Percentiles rank a stretch among this genome's conserved stretches.
These are phyloP conservation scores for Nakataea oryzae DNA, from an alignment of 2,329 filamentous ascomycete genomes.

Conservation along the genomic window DNA sequence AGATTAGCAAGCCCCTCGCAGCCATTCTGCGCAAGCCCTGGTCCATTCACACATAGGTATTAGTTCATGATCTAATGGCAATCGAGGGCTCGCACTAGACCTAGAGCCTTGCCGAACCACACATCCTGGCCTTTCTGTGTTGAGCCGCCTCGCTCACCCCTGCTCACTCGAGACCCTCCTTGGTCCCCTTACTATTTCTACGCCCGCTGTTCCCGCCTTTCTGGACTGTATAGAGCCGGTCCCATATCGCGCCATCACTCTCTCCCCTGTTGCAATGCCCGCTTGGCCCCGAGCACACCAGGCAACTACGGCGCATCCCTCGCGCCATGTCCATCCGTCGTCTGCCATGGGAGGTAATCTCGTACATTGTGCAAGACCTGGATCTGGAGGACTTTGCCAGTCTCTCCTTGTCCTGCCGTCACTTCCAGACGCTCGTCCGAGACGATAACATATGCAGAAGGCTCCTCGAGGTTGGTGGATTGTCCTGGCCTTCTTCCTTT, in stretches of 20 bases:
- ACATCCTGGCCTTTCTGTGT: no score
- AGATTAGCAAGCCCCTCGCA: no score
- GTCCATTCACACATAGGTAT: no score
- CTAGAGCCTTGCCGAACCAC: no score
- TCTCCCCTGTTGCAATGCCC: neutral
- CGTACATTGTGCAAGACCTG: slow-evolving; percentile 43
- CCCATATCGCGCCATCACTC: neutral
- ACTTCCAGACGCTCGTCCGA: slow-evolving; percentile 37
- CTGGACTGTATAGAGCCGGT: neutral
- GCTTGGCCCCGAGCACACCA: neutral
- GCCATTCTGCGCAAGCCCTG: no score
- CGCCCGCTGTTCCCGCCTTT: no score
- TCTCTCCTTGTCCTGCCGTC: slow-evolving; percentile 40
- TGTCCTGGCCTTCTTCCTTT: slow-evolving; percentile 11
- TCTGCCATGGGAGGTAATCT: slow-evolving; percentile 56
- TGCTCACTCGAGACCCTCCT: no score
- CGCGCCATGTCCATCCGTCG: slow-evolving; percentile 17
- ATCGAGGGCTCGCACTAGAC: no score
- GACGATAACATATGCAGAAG: slow-evolving; percentile 46
- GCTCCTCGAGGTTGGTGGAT: slow-evolving; percentile 40
- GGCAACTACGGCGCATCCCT: neutral
- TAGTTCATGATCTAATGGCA: no score
- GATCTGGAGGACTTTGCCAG: slow-evolving; percentile 47
- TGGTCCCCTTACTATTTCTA: neutral
- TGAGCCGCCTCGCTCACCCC: neutral